Evolutionary conservation across 2,329 filamentous ascomycete genomes (phyloP).

Genomic region (Fusarium chaquense): DNA sequence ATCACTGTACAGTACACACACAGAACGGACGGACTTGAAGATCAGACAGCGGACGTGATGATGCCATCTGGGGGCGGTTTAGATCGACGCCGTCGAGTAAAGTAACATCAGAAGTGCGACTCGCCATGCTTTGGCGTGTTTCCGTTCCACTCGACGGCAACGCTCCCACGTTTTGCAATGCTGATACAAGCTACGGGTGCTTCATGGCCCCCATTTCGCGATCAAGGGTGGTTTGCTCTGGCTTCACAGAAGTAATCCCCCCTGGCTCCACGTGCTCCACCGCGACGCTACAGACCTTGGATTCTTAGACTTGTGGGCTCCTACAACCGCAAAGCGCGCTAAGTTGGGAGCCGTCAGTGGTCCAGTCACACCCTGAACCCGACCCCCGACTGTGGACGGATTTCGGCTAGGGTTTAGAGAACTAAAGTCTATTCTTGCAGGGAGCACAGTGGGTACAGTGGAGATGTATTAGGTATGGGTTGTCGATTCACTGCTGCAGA

Average conservation of each 20-base stretch:
- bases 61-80: conserved; percentile 28
- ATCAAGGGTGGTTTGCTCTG: conserved; percentile 27
- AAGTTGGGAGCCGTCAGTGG: conserved; percentile 22
- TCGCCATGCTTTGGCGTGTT: conserved; percentile 25
- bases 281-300: conserved; percentile 14
- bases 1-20: not conserved
- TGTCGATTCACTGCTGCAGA: conserved; percentile 29
- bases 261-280: conserved; percentile 41
- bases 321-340: conserved; percentile 22
- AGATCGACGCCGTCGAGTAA: conserved; percentile 28
- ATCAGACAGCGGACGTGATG: conserved; percentile 23
- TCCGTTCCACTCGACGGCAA: conserved; percentile 26
- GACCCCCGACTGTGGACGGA: conserved; percentile 38
- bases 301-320: conserved; percentile 11
- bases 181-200: conserved; percentile 27
- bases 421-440: conserved; percentile 45
- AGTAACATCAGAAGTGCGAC: conserved; percentile 20
- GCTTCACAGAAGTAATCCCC: conserved; percentile 19
- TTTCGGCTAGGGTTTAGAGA: conserved; percentile 42
- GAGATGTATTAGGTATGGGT: conserved; percentile 14
- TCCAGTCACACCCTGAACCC: conserved; percentile 15
- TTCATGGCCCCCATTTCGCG: conserved; percentile 19
- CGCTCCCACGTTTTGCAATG: conserved; percentile 37
- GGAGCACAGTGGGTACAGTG: conserved; percentile 18
- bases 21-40: not conserved